Conservation (phyloP, 2,329 filamentous ascomycete genomes). For the Neonectria punicea region DNA sequence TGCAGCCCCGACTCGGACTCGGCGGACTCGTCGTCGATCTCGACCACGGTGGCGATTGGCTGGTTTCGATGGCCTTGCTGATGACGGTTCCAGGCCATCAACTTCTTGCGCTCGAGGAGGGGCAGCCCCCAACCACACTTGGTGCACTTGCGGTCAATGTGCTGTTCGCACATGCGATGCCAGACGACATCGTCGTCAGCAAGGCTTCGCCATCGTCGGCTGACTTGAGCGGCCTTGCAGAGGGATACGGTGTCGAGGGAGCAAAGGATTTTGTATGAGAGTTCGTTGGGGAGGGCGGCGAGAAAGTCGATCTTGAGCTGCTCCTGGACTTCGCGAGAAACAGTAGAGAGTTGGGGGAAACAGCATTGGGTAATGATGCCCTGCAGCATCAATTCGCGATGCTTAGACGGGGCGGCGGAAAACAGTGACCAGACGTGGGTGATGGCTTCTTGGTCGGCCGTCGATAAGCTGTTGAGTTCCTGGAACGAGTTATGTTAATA, state of each 20-base stretch:
- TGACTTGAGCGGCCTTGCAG: constrained; percentile 96
- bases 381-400: constrained; percentile 95
- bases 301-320: constrained; percentile 98
- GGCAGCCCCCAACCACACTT: constrained; percentile 97
- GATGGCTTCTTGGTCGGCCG: constrained; percentile 92
- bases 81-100: constrained; percentile 87
- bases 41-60: constrained; percentile 36
- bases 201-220: constrained; percentile 83
- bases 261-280: constrained; percentile 92
- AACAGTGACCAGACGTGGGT: constrained; percentile 98
- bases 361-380: constrained; percentile 97
- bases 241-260: constrained; percentile 93
- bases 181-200: constrained; percentile 99
- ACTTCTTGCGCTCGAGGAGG: constrained; percentile 84
- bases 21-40: constrained; percentile 39
- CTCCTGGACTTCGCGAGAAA: constrained; percentile 90
- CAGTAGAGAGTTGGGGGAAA: constrained; percentile 94
- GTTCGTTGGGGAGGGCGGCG: constrained; percentile 85
- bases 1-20: constrained; percentile 40
- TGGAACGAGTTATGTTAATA: constrained; percentile 46
- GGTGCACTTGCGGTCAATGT: constrained; percentile 91
- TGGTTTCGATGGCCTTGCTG: constrained; percentile 70
- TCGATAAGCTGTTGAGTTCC: constrained; percentile 84
- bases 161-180: constrained; percentile 97
- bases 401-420: constrained; percentile 92